Evolutionary conservation across 371 early-diverging fungal genomes (phyloP).

Genomic region (Globomyces sp.): DNA sequence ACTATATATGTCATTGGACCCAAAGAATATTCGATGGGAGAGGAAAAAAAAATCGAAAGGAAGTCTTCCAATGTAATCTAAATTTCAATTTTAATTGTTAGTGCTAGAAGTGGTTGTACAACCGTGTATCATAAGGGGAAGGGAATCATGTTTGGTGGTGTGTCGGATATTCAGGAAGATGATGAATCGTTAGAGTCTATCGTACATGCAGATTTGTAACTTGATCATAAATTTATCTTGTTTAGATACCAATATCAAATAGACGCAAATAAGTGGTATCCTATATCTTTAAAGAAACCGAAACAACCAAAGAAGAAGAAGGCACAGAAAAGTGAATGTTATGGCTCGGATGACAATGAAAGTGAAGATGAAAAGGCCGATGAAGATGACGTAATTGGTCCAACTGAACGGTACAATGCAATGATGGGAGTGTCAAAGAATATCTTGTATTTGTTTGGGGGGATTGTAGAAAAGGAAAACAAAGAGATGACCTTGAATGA

Average conservation of each 20-base stretch:
- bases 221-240: no score
- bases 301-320: constrained; percentile 17
- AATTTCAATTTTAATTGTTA: no score
- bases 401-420: constrained; percentile 60
- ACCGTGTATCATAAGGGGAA: constrained; percentile 56
- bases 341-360: constrained; percentile 8
- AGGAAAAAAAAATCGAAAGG: constrained; percentile 50
- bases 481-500: constrained; percentile 60
- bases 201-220: constrained; percentile 47
- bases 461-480: constrained; percentile 53
- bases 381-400: constrained; percentile 22
- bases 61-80: constrained; percentile 25
- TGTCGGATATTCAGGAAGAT: constrained; percentile 56
- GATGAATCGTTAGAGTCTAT: constrained; percentile 59
- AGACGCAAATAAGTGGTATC: constrained; percentile 30
- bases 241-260: constrained; percentile 18
- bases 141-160: constrained; percentile 59
- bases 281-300: constrained; percentile 19
- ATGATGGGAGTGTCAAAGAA: constrained; percentile 57
- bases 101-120: constrained; percentile 50
- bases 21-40: constrained; percentile 57
- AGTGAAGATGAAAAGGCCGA: constrained; percentile 2
- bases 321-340: constrained; percentile 10
- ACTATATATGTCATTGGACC: constrained; percentile 55
- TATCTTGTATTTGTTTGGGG: constrained; percentile 59